Evolutionary conservation across 2,329 filamentous ascomycete species (phyloP), one percentile per base, ranked within the genome.

Genomic region (Trichoderma simmonsii): DNA sequence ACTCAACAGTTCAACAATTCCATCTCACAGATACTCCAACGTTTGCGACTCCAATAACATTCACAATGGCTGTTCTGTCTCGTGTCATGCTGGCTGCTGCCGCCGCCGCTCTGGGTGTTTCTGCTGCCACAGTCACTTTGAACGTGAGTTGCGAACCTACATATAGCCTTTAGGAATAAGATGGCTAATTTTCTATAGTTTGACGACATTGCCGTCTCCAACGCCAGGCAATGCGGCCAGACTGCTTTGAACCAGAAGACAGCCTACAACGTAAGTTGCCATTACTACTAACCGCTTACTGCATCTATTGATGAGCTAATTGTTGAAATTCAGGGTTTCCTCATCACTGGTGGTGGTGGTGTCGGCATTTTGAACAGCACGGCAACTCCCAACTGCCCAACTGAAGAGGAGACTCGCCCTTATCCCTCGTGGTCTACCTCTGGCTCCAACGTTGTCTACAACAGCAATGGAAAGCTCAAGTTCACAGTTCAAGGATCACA

Each of bases 391-490:
- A 54, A 66, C 18, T 43, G 63, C 14, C 63, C 63, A 26, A 11
- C 12, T 8, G 21, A 66, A 34, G 63, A 66, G n/a, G 51, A 54
- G 11, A 54, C 63, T 54, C 39, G 63, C 26, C n/a, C 63, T 12
- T 54, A 32, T 6, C 9, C 63, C 3, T 34, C 18, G 4, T 66
- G 63, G 63, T 66, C 63, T 43, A 66, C 63, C 43, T 66, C 63
- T 18, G 63, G 63, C 12, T 21, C 63, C 43, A 66, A 66, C 2
- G 63, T 66, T 48, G 8, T 66, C 63, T 66, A 66, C 63, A 66
- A 66, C 63, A 11, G 63, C 15, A 48, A 54, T 14, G 63, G 63
- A 51, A 18, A 12, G 9, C 26, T 66, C 26, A 48, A 66, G 24
- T 66, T 66, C 15, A 21, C 54, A 5, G 26, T 34, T 26, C 63